Evolutionary conservation across 164 flowering plant genomes (phyloP), one percentile per base, ranked within the genome.

Genomic region (Aristolochia fimbriata): DNA sequence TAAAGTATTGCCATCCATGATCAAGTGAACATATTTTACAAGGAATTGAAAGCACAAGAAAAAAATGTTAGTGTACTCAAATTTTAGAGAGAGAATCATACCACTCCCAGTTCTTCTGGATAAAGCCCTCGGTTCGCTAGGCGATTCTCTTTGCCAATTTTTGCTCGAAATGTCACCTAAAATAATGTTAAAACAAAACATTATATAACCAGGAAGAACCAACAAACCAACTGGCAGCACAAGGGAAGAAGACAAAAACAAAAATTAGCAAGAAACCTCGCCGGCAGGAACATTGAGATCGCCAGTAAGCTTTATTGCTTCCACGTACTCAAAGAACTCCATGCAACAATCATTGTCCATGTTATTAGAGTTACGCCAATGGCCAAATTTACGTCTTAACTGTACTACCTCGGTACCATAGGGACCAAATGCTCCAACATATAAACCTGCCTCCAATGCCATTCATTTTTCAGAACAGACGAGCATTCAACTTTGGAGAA

Each of bases 261-360:
- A 27, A 27, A 27, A 27, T 5, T 27, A 50, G 37, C n/a, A 60
- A 61, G 33, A 55, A 11, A 86, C 98, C 97, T 93, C 77, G 70
- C 98, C 98, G 71, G 94, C 96, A 72, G 98, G 98, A 69, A 93
- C 89, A 81, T 83, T 86, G 7, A 89, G 79, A 71, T 93, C 96
- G 30, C 98, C 99, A 25, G 99, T 93, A 49, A 93, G 76, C 81
- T 86, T 93, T 59, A 90, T 85, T 47, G 97, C 99, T 71, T 93
- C 99, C 56, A 90, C 99, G 71, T 86, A 93, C 76, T 90, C 97
- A 70, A 83, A 93, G 68, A 93, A 88, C 67, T 90, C 97, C n/a
- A 88, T 68, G 62, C 83, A 83, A 37, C 86, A 73, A 21, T 76
- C 63, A 6, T 65, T 67, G 30, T 73, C 77, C 12, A 13, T 46